Conservation (phyloP, 768 basidiomycete genomes). For the Cubamyces sp. region DNA sequence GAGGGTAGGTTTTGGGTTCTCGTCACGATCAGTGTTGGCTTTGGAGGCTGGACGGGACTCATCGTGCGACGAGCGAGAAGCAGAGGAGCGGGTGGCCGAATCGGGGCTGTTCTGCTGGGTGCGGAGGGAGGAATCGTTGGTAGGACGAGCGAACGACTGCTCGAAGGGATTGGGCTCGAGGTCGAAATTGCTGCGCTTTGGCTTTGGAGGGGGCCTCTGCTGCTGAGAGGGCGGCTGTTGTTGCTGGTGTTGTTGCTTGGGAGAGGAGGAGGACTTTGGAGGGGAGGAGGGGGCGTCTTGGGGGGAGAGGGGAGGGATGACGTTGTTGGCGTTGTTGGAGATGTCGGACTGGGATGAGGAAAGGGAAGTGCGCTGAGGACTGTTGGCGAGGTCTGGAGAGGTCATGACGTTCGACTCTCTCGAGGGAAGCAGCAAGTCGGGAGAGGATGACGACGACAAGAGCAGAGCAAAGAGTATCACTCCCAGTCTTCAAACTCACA, state of each 20-base stretch:
- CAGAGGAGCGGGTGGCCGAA: conserved; percentile 33
- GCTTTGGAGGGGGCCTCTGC: conserved; percentile 26
- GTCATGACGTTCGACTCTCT: conserved; percentile 23
- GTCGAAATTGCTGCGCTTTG: conserved; percentile 39
- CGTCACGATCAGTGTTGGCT: conserved; percentile 26
- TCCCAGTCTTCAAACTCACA: neutral
- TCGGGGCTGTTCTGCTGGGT: conserved; percentile 39
- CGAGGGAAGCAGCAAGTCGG: conserved; percentile 18
- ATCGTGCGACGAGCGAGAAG: conserved; percentile 34
- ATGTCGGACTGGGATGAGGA: neutral
- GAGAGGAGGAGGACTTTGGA: conserved; percentile 7
- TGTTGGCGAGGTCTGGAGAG: conserved; percentile 22
- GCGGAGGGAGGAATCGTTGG: conserved; percentile 52
- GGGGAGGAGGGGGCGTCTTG: conserved; percentile 15
- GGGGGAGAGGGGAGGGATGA: conserved; percentile 12
- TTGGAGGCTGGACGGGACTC: conserved; percentile 28
- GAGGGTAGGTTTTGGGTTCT: conserved; percentile 68
- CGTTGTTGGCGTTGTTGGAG: conserved; percentile 10
- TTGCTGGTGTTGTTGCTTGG: neutral
- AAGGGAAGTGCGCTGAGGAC: conserved; percentile 7
- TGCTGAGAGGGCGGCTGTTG: conserved; percentile 12
- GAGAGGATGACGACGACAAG: conserved; percentile 27
- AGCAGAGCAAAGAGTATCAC: conserved; percentile 17
- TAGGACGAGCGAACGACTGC: conserved; percentile 73
- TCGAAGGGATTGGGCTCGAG: conserved; percentile 71